Evolutionary conservation across 257 asterid species (phyloP).

Genomic region (Hygrophila difformis): DNA sequence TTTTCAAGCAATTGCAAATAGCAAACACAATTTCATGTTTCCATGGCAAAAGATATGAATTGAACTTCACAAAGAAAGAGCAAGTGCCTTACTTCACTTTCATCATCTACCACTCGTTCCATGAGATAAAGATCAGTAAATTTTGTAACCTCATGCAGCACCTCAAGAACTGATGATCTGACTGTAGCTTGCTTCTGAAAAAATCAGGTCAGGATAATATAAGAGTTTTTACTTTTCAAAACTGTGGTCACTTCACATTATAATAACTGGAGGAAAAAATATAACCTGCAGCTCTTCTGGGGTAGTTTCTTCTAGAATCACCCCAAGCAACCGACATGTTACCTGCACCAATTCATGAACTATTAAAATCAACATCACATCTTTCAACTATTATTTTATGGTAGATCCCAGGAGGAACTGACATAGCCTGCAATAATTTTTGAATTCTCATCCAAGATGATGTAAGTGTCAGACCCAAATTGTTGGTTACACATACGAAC

Average conservation of each 20-base stretch:
- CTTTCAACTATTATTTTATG: not conserved
- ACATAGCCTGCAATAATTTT: not conserved
- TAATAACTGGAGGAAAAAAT: slow-evolving; percentile 6
- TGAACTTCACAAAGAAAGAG: slow-evolving; percentile 3
- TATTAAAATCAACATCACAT: no score
- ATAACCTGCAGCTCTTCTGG: slow-evolving; percentile 97
- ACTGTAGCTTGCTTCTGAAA: slow-evolving; percentile 84
- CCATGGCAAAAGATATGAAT: no score
- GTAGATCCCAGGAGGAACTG: not conserved
- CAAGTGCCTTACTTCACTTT: slow-evolving; percentile 55
- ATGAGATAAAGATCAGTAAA: slow-evolving; percentile 91
- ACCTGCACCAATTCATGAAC: slow-evolving; percentile 36
- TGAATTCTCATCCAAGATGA: not conserved
- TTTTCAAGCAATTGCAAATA: no score
- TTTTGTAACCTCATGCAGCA: slow-evolving; percentile 83
- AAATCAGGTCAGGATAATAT: slow-evolving; percentile 15
- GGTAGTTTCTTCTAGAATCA: slow-evolving; percentile 73
- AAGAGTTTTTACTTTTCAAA: slow-evolving; percentile 8
- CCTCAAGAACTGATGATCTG: slow-evolving; percentile 71
- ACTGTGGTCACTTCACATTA: not conserved
- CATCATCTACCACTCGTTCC: slow-evolving; percentile 93
- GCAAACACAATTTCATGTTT: no score
- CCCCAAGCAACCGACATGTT: slow-evolving; percentile 81
- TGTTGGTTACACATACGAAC: not conserved
- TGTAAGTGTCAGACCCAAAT: not conserved